phyloP scores from a whole-genome alignment of 2,329 filamentous ascomycete genomes.

The Atkinsonella hypoxylon region DNA sequence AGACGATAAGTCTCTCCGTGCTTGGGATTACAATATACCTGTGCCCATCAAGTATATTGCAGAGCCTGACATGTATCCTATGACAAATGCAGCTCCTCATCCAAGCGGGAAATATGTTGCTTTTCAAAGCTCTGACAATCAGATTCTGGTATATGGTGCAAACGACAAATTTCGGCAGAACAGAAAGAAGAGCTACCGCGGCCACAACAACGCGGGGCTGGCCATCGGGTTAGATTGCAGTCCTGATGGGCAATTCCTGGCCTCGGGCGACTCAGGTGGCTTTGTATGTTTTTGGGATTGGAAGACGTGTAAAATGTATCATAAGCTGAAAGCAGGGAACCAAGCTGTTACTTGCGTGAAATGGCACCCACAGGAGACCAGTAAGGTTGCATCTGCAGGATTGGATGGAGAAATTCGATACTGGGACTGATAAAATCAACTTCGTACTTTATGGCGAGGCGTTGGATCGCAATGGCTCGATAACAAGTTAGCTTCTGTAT shows the following conservation, averaged over 20 bases:
- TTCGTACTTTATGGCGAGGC: not conserved
- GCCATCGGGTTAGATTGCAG: conserved; percentile 81
- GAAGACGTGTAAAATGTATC: conserved; percentile 99
- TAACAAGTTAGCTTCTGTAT: not conserved
- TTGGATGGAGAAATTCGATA: conserved; percentile 81
- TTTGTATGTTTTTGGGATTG: conserved; percentile 97
- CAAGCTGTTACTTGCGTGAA: conserved; percentile 74
- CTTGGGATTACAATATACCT: conserved; percentile 97
- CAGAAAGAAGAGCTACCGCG: conserved; percentile 89
- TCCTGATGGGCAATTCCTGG: conserved; percentile 85
- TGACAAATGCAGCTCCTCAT: conserved; percentile 75
- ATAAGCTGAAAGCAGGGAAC: conserved; percentile 82
- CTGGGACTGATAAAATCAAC: conserved; percentile 58
- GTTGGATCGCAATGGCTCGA: not conserved
- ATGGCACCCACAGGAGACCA: conserved; percentile 97
- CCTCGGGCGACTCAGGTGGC: conserved; percentile 75
- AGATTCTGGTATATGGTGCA: conserved; percentile 89
- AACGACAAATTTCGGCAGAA: conserved; percentile 96
- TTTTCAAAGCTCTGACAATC: conserved; percentile 89
- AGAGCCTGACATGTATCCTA: conserved; percentile 94
- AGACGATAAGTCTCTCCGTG: conserved; percentile 89
- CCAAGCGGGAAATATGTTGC: conserved; percentile 89
- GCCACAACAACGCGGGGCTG: conserved; percentile 91
- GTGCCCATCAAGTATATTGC: conserved; percentile 98
- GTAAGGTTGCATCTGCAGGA: conserved; percentile 84